Percentiles rank a stretch among this genome's conserved stretches.
Evolutionary conservation across 108 stramenopile species (phyloP).

Genomic region (Fistulifera pelliculosa): DNA sequence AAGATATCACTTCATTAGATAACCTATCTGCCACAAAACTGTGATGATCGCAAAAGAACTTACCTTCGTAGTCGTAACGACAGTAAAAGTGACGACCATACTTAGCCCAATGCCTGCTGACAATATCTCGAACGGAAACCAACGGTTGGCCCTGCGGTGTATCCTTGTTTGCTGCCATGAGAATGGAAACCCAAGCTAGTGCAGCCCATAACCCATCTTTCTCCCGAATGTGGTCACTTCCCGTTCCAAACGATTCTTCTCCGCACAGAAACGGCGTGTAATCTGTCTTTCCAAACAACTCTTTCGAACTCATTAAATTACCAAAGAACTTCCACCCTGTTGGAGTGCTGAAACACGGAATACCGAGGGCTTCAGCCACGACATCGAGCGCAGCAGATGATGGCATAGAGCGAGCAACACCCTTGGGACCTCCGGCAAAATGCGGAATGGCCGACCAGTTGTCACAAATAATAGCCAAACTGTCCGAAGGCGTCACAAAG

Average conservation of each 20-base stretch:
- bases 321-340: conserved; percentile 99
- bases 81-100: conserved; percentile 98
- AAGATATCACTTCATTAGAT: not conserved
- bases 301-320: conserved; percentile 96
- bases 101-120: conserved; percentile 85
- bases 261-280: conserved; percentile 98
- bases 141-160: conserved; percentile 38
- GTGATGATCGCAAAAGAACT: conserved; percentile 3
- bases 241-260: conserved; percentile 99
- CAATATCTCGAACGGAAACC: conserved; percentile 84
- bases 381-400: conserved; percentile 95
- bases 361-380: conserved; percentile 74
- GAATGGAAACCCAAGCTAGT: conserved; percentile 95
- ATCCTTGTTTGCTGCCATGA: conserved; percentile 86
- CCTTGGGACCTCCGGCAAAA: conserved; percentile 91
- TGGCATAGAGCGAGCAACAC: conserved; percentile 98
- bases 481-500: conserved; percentile 99
- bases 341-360: conserved; percentile 92
- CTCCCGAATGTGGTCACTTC: conserved; percentile 96
- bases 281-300: conserved; percentile 71
- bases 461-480: conserved; percentile 94
- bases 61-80: conserved; percentile 98
- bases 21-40: not conserved
- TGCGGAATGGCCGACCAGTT: conserved; percentile 93
- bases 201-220: conserved; percentile 99